A percentile compares a stretch with the other conserved stretches of the same genome.
These are phyloP conservation scores for Epichloe sibirici DNA, from an alignment of 2,329 filamentous ascomycete genomes.

Conservation along the genomic window DNA sequence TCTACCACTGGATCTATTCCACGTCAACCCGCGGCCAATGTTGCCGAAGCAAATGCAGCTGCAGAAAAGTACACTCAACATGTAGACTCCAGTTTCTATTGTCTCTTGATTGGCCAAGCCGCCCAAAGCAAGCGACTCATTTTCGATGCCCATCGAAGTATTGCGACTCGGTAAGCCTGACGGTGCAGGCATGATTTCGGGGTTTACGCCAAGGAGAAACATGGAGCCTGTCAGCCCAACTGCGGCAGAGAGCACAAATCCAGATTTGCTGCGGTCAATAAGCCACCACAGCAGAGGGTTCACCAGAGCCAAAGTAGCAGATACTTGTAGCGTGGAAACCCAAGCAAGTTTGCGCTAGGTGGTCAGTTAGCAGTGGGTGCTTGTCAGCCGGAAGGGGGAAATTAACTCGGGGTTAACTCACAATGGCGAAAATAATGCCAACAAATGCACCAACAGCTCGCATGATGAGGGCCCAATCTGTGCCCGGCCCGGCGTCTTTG, in stretches of 20 bases:
- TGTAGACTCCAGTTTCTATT: constrained; percentile 71
- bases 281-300: constrained; percentile 96
- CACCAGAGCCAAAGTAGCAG: constrained; percentile 74
- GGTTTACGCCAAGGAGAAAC: constrained; percentile 61
- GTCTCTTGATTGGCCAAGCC: constrained; percentile 49
- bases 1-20: constrained; percentile 28
- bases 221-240: constrained; percentile 66
- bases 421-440: constrained; percentile 58
- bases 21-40: constrained; percentile 70
- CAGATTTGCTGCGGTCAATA: constrained; percentile 78
- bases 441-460: constrained; percentile 49
- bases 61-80: constrained; percentile 87
- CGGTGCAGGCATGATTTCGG: constrained; percentile 64
- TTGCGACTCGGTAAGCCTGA: constrained; percentile 24
- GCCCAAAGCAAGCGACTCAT: constrained; percentile 22
- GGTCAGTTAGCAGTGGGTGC: background rate
- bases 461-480: constrained; percentile 60
- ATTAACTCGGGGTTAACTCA: constrained; percentile 32
- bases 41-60: constrained; percentile 94
- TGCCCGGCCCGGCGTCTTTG: constrained; percentile 30
- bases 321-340: constrained; percentile 90
- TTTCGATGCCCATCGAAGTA: background rate
- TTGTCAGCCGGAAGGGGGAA: background rate
- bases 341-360: constrained; percentile 73
- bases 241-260: constrained; percentile 64